A percentile compares a stretch with the other conserved stretches of the same genome.
Conservation (phyloP, 78 protist genomes). For the Planoprotostelium fungivorum region DNA sequence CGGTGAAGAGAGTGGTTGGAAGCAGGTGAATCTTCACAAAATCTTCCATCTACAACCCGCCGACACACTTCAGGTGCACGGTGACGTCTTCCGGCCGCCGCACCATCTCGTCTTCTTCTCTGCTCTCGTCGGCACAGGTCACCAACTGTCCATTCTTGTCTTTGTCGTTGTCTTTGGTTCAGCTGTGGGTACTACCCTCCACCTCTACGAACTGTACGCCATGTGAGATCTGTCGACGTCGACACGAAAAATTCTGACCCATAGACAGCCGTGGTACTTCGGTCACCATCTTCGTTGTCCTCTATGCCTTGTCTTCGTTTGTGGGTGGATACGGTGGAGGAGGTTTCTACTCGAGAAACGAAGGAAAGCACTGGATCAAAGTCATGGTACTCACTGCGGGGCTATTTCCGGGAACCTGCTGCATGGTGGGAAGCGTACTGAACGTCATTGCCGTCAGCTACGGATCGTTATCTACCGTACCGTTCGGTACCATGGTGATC, state of each 20-base stretch:
- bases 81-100: slow-evolving; percentile 85
- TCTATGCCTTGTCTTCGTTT: slow-evolving; percentile 51
- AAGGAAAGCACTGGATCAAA: slow-evolving; percentile 67
- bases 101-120: slow-evolving; percentile 25
- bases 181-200: not conserved
- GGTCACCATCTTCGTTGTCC: slow-evolving; percentile 22
- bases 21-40: not conserved
- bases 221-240: not conserved
- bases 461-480: slow-evolving; percentile 36
- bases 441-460: slow-evolving; percentile 69
- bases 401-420: slow-evolving; percentile 32
- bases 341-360: slow-evolving; percentile 20
- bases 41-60: not conserved
- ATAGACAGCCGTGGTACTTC: slow-evolving; percentile 54
- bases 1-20: slow-evolving; percentile 14
- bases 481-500: slow-evolving; percentile 6
- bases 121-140: slow-evolving; percentile 70
- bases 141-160: slow-evolving; percentile 42
- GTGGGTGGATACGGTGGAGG: slow-evolving; percentile 61
- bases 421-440: slow-evolving; percentile 15
- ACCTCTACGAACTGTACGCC: not conserved
- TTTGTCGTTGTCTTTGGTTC: slow-evolving; percentile 23
- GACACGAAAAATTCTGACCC: not conserved
- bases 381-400: slow-evolving; percentile 51
- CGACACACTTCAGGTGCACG: slow-evolving; percentile 73